Percentiles rank a stretch among this genome's conserved stretches.
These are phyloP conservation scores for Truncatella angustata DNA, from an alignment of 2,329 filamentous ascomycete species.

Conservation along the genomic window DNA sequence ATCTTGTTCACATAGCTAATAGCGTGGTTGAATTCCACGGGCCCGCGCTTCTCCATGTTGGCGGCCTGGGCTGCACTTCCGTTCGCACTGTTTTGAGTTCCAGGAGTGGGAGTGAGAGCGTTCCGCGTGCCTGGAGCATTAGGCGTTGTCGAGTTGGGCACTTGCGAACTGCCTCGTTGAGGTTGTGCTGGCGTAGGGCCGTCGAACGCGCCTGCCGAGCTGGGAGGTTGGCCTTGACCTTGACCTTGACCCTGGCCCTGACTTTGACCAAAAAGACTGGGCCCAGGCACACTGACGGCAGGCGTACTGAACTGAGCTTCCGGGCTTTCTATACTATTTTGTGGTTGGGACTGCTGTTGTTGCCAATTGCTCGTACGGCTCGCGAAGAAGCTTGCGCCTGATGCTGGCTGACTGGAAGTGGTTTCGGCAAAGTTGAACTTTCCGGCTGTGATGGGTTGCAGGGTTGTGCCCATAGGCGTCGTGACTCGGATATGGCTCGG, in stretches of 20 bases:
- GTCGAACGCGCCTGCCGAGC: conserved; percentile 29
- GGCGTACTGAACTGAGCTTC: conserved; percentile 62
- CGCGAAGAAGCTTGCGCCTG: conserved; percentile 44
- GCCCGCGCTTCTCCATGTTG: conserved; percentile 79
- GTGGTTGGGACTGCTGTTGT: conserved; percentile 44
- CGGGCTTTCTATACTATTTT: conserved; percentile 61
- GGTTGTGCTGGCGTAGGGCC: conserved; percentile 25
- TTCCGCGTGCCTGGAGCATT: conserved; percentile 49
- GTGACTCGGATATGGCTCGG: conserved; percentile 96
- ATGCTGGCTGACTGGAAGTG: conserved; percentile 32
- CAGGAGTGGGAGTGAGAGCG: conserved; percentile 59
- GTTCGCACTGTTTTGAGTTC: conserved; percentile 58
- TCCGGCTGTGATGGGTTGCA: conserved; percentile 73
- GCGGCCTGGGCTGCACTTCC: conserved; percentile 58
- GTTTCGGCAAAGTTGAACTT: conserved; percentile 43
- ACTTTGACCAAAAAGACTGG: conserved; percentile 43
- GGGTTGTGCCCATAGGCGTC: conserved; percentile 95
- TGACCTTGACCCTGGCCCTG: too few relatives aligned
- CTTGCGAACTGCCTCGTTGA: conserved; percentile 29
- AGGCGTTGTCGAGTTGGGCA: conserved; percentile 33
- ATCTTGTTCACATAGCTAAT: conserved; percentile 99
- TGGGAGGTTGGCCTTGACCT: too few relatives aligned
- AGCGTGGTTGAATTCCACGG: conserved; percentile 98
- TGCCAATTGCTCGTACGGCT: conserved; percentile 55
- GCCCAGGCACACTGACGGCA: conserved; percentile 44